Base-by-base conservation (phyloP, 805 yeast genomes). In the Cyberlindnera japonica region DNA sequence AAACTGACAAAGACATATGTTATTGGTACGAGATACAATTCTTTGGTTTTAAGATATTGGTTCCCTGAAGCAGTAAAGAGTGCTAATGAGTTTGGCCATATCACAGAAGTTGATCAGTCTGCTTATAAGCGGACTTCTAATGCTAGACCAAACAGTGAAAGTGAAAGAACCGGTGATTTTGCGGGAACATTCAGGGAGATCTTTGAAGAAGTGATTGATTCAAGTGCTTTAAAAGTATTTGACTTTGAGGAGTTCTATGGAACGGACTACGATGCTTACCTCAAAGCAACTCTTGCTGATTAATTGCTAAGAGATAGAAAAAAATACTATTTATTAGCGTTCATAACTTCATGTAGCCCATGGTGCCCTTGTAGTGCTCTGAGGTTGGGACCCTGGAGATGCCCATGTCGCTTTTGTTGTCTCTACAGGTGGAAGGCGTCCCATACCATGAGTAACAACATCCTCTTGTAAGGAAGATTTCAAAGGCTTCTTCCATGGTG, bases 391-490 rank as follows among this genome's bases (percentile, higher is more conserved):
- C 11, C 24, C 24, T 11, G n/a, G n/a, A n/a, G n/a, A n/a, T n/a
- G 48, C 40, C 56, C 53, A 50, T 21, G 54, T 53, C 14, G 52
- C 54, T 26, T 40, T 42, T n/a, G 51, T 27, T 5, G 30, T 8
- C 30, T 27, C 30, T 9, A 14, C 5, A 8, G 25, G 26, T 6
- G 32, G 38, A 19, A 26, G 24, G 20, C 32, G 25, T 8, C 32
- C 32, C 3, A 42, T 15, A 4, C 13, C 22, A 3, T 27, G 14
- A 10, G 17, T 33, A 11, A 31, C 37, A 8, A 44, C 37, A 0
- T 37, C 28, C 19, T 48, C 50, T 34, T 52, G 57, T 17, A 45
- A 39, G 8, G 52, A 45, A 13, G 26, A 5, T 21, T 17, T 16
- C 13, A 31, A 14, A 19, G 41, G 34, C 18, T 37, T 48, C 32